A percentile compares a stretch with the other conserved stretches of the same genome.
These are phyloP conservation scores for Quercus parvula DNA, from an alignment of 306 rosid species.

Conservation along the genomic window DNA sequence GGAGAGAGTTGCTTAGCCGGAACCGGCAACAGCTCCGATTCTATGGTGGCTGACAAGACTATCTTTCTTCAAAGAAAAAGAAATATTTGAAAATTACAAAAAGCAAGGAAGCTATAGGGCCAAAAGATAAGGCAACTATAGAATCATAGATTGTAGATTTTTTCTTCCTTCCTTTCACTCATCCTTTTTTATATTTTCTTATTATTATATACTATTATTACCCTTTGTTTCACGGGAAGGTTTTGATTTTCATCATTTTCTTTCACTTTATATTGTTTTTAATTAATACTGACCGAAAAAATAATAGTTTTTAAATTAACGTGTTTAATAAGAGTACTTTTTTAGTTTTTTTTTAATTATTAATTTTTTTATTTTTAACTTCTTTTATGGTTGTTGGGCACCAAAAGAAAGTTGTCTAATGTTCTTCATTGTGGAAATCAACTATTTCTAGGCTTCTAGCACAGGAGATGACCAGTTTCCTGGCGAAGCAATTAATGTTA, in stretches of 20 bases:
- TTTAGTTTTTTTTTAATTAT: neutral
- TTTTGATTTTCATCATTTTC: neutral
- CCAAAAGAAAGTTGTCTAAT: neutral
- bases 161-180: neutral
- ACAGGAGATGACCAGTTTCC: neutral
- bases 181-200: neutral
- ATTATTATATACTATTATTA: neutral
- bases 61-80: slow-evolving; percentile 34
- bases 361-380: neutral
- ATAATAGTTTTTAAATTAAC: neutral
- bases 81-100: slow-evolving; percentile 34
- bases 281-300: neutral
- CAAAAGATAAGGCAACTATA: slow-evolving; percentile 29
- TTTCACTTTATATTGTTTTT: neutral
- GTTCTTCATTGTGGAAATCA: neutral
- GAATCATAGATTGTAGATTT: slow-evolving; percentile 14
- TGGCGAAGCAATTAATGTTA: neutral
- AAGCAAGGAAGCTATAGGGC: slow-evolving; percentile 24
- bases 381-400: neutral
- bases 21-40: slow-evolving; percentile 39
- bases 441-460: neutral
- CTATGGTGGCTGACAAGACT: slow-evolving; percentile 56
- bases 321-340: neutral
- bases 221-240: slow-evolving; percentile 23
- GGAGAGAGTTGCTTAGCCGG: slow-evolving; percentile 24